phyloP scores from a whole-genome alignment of 768 basidiomycete species.

The Floccularia luteovirens region DNA sequence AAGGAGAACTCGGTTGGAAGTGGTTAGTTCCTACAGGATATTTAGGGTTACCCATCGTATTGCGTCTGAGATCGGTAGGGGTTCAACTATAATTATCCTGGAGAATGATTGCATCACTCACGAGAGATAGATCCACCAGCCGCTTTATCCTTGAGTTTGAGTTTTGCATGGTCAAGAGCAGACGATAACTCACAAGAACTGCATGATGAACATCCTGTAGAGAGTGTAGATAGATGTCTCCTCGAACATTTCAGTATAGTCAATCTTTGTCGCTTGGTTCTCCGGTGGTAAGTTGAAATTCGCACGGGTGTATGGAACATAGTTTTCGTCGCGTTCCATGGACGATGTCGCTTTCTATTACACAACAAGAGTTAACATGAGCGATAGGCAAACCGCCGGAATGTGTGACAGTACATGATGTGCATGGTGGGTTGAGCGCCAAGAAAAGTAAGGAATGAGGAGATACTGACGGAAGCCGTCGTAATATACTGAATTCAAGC shows the following conservation, averaged over 20 bases:
- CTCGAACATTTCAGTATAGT: slow-evolving; percentile 44
- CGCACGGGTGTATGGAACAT: slow-evolving; percentile 43
- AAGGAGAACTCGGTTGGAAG: slow-evolving; percentile 27
- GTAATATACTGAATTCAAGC: background rate
- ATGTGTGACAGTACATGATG: slow-evolving; percentile 42
- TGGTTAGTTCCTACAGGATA: slow-evolving; percentile 42
- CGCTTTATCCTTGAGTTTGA: slow-evolving; percentile 8
- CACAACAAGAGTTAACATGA: slow-evolving; percentile 1
- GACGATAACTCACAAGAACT: slow-evolving; percentile 25
- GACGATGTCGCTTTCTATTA: slow-evolving; percentile 65
- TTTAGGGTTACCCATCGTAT: slow-evolving; percentile 39
- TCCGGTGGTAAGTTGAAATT: slow-evolving; percentile 32
- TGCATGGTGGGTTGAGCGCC: slow-evolving; percentile 62
- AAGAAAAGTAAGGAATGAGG: slow-evolving; percentile 54
- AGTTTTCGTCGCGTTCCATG: slow-evolving; percentile 77
- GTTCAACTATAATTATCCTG: background rate
- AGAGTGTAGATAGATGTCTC: slow-evolving; percentile 43
- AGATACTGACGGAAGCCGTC: slow-evolving; percentile 24
- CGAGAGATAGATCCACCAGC: slow-evolving; percentile 29
- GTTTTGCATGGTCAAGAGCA: background rate
- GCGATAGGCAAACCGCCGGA: background rate
- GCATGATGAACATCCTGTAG: slow-evolving; percentile 37
- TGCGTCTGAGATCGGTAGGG: slow-evolving; percentile 26
- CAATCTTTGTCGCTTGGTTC: slow-evolving; percentile 24
- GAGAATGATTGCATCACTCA: slow-evolving; percentile 5